Evolutionary conservation across 352 stramenopile species (phyloP), one percentile per base, ranked within the genome.

Genomic region (Pythium scleroteichum): DNA sequence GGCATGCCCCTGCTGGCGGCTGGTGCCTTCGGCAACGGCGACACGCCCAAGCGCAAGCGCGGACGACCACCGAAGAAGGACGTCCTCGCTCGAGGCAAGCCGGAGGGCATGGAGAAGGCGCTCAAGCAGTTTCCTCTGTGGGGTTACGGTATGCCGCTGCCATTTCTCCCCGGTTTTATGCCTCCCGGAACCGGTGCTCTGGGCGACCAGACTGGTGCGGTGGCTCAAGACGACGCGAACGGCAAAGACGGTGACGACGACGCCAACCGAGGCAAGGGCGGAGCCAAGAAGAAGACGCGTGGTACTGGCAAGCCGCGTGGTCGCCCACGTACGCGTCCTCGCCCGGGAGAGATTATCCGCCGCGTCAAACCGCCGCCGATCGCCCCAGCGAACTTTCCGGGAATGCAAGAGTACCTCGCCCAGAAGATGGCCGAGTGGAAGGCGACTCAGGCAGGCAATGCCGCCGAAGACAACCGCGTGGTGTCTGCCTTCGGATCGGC

Each of bases 391-490:
- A 87, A 87, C 48, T 89, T 88, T 62, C 79, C 82, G 24, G 74
- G 86, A 53, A 87, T 92, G 78, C 85, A 90, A 66, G 85, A 88
- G 57, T 90, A 88, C 33, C 55, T 88, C 54, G 69, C 69, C 19
- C 76, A 83, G 49, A 84, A 86, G 60, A 73, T 68, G 29, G 64
- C 69, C 3, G 81, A 90, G 59, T 64, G 79, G 52, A 79, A 65
- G 47, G 52, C 55, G n/a, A 63, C 56, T 0, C 74, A 76, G 14
- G 73, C 79, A 20, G 79, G 71, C 32, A 72, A 71, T 40, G 75
- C 35, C 63, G 66, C 48, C 73, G 76, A 85, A n/a, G 73, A 82
- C 41, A 75, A 71, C 55, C 71, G 78, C 22, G 59, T 84, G 24
- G 50, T 57, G 19, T 68, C 48, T n/a, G 59, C 69, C 6, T 66